A percentile compares a stretch with the other conserved stretches of the same genome.
phyloP scores from a whole-genome alignment of 1,284 basidiomycete species.

The Gymnopus androsaceus region DNA sequence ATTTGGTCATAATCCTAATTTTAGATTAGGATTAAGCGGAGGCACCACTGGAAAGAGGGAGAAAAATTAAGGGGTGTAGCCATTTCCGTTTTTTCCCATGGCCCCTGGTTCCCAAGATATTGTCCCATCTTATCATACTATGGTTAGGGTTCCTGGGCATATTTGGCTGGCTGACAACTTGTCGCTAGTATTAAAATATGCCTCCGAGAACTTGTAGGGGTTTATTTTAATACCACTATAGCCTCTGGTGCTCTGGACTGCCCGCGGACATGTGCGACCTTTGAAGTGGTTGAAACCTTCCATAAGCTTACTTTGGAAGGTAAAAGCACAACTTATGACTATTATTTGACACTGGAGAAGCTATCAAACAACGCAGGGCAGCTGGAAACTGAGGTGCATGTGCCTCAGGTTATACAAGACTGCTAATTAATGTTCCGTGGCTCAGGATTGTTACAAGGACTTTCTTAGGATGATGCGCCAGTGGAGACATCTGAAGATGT shows the following conservation, averaged over 20 bases:
- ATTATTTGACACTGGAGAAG: constrained; percentile 20
- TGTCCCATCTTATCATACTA: too few species aligned
- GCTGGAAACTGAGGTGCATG: background rate
- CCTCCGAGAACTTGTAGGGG: too few species aligned
- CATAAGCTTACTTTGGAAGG: constrained; percentile 22
- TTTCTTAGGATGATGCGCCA: constrained; percentile 20
- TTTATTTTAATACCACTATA: too few species aligned
- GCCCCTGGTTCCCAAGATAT: too few species aligned
- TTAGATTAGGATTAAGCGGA: too few species aligned
- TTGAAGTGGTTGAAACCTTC: constrained; percentile 20
- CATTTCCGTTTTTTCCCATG: too few species aligned
- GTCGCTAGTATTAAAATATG: too few species aligned
- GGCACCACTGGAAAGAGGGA: too few species aligned
- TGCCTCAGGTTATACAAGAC: background rate
- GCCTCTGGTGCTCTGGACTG: constrained; percentile 19
- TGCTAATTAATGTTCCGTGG: background rate
- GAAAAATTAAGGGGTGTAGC: too few species aligned
- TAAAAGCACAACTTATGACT: constrained; percentile 23
- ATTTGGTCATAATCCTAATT: too few species aligned
- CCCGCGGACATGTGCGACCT: constrained; percentile 24
- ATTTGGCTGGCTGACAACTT: too few species aligned
- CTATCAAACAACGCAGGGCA: constrained; percentile 21
- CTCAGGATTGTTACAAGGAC: constrained; percentile 26
- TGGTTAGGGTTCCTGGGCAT: too few species aligned
- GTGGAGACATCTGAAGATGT: constrained; percentile 30